Evolutionary conservation across 345 rosid genomes (phyloP).

Genomic region (Carallia brachiata): DNA sequence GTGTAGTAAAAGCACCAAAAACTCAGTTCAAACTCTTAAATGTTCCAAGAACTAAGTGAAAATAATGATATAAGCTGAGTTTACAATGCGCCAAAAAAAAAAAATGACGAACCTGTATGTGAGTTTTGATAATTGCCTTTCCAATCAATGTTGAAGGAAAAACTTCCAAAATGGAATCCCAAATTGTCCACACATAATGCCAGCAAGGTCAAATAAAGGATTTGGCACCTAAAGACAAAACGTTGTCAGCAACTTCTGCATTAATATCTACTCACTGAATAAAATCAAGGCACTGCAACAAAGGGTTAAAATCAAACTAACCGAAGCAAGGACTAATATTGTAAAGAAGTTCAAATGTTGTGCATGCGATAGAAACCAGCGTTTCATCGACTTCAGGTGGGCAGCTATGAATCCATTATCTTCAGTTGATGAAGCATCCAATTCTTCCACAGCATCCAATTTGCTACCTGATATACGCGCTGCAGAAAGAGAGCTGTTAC

Average conservation of each 20-base stretch:
- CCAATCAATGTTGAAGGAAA: slow-evolving; percentile 86
- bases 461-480: slow-evolving; percentile 72
- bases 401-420: slow-evolving; percentile 59
- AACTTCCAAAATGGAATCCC: slow-evolving; percentile 92
- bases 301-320: slow-evolving; percentile 35
- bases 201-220: slow-evolving; percentile 98
- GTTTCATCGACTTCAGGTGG: slow-evolving; percentile 46
- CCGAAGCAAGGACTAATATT: slow-evolving; percentile 93
- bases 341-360: slow-evolving; percentile 89
- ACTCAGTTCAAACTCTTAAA: background rate
- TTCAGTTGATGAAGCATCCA: slow-evolving; percentile 61
- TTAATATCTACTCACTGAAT: background rate
- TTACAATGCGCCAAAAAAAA: no score
- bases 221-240: slow-evolving; percentile 70
- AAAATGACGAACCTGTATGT: slow-evolving; percentile 68
- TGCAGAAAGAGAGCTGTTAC: slow-evolving; percentile 28
- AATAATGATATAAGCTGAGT: no score
- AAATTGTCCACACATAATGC: slow-evolving; percentile 98
- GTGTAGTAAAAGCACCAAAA: slow-evolving; percentile 4
- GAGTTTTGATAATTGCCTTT: slow-evolving; percentile 89
- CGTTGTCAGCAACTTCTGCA: background rate
- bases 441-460: slow-evolving; percentile 63
- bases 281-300: background rate
- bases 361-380: slow-evolving; percentile 65
- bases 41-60: no score